phyloP scores from a whole-genome alignment of 1,284 basidiomycete genomes.

The Microbotryomycetes sp. region DNA sequence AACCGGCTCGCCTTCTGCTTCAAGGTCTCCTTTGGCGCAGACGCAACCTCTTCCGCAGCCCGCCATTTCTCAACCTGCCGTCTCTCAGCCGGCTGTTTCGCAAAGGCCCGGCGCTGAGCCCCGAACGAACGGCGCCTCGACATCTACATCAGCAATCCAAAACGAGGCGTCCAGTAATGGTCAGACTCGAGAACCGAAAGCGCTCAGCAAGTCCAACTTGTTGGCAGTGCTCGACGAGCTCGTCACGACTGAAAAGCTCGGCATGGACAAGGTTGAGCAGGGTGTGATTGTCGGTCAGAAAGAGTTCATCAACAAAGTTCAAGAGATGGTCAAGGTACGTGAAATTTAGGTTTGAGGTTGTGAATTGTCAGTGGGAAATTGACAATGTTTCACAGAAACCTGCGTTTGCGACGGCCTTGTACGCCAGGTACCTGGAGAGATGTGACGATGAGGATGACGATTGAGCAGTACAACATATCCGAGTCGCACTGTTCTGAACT shows the following conservation, averaged over 20 bases:
- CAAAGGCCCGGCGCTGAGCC: not conserved
- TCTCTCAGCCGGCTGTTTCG: not conserved
- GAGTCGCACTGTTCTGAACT: no score
- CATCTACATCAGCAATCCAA: slow-evolving; percentile 42
- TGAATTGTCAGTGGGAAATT: not conserved
- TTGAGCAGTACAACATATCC: no score
- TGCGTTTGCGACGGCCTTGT: slow-evolving; percentile 22
- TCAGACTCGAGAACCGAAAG: not conserved
- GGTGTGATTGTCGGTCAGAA: slow-evolving; percentile 47
- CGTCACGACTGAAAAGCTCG: slow-evolving; percentile 47
- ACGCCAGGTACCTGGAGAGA: slow-evolving; percentile 23
- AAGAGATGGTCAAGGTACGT: slow-evolving; percentile 62
- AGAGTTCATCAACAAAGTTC: slow-evolving; percentile 59
- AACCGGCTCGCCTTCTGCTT: not conserved
- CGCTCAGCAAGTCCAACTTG: not conserved
- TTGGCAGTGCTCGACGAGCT: slow-evolving; percentile 49
- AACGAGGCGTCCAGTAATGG: slow-evolving; percentile 47
- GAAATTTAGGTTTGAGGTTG: not conserved
- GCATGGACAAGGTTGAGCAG: slow-evolving; percentile 38
- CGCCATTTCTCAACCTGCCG: not conserved
- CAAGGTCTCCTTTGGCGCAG: not conserved
- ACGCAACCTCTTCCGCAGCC: not conserved
- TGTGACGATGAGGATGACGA: slow-evolving; percentile 14
- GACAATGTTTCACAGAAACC: slow-evolving; percentile 15
- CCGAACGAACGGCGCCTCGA: slow-evolving; percentile 42